Percentiles rank a stretch among this genome's conserved stretches.
phyloP scores from a whole-genome alignment of 495 filamentous ascomycete species.

The Xylaria sp. region DNA sequence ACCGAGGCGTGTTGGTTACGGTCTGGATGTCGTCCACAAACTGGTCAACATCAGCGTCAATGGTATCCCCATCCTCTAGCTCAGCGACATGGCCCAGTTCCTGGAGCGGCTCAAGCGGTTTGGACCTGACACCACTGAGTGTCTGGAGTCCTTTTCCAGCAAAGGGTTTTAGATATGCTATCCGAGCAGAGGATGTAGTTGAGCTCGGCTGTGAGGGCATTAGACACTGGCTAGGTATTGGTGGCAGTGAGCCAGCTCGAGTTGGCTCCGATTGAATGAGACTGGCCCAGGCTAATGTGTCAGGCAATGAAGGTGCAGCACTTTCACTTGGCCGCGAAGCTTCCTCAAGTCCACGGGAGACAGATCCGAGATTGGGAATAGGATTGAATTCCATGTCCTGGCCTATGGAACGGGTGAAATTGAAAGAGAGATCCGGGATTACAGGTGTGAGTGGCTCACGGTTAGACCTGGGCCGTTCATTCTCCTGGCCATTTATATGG shows the following conservation, averaged over 20 bases:
- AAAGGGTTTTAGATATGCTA: conserved; percentile 56
- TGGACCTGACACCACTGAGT: conserved; percentile 49
- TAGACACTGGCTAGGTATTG: conserved; percentile 60
- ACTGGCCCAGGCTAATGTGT: conserved; percentile 57
- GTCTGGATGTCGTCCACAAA: conserved; percentile 36
- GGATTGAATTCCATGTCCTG: conserved; percentile 46
- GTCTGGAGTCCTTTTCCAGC: conserved; percentile 55
- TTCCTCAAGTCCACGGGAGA: conserved; percentile 34
- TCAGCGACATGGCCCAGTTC: conserved; percentile 33
- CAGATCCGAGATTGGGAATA: conserved; percentile 38
- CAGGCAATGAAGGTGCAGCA: conserved; percentile 49
- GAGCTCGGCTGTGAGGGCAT: conserved; percentile 56
- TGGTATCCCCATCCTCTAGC: conserved; percentile 34
- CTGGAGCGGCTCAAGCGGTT: conserved; percentile 40
- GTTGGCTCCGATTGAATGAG: conserved; percentile 47
- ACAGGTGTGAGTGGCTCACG: conserved; percentile 55
- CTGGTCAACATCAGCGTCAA: conserved; percentile 27
- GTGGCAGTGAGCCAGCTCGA: conserved; percentile 45
- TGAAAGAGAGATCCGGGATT: conserved; percentile 45
- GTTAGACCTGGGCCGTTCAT: conserved; percentile 48
- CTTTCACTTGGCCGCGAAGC: conserved; percentile 32
- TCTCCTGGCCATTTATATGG: conserved; percentile 51
- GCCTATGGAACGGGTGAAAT: conserved; percentile 41
- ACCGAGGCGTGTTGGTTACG: conserved; percentile 39
- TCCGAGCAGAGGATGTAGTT: conserved; percentile 52